These are phyloP conservation scores for Haplographium delicatum DNA, from an alignment of 495 filamentous ascomycete species.

Conservation along the genomic window DNA sequence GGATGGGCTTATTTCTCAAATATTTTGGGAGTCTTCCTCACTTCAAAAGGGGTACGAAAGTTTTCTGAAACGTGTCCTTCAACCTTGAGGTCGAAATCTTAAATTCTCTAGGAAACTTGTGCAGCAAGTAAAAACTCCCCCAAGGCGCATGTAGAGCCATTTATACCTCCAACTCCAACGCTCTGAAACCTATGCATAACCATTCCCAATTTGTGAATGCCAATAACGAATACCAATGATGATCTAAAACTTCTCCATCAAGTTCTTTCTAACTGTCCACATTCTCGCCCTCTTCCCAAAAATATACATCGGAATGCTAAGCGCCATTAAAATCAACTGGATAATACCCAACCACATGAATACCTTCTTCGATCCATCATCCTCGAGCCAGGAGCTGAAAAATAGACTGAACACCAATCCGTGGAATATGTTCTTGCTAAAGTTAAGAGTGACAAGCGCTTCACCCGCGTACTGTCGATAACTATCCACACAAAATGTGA, in stretches of 20 bases:
- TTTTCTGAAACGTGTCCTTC: no score
- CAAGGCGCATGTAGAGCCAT: no score
- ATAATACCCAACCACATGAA: constrained; percentile 84
- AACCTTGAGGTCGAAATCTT: no score
- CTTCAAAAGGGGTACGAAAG: no score
- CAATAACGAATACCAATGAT: background rate
- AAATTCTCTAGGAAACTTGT: no score
- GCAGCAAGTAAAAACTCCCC: no score
- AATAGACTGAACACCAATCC: constrained; percentile 88
- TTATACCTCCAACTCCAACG: background rate
- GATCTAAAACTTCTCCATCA: constrained; percentile 82
- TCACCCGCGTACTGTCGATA: constrained; percentile 94
- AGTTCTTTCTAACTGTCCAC: constrained; percentile 86
- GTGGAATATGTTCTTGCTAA: constrained; percentile 90
- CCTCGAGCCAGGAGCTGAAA: constrained; percentile 77
- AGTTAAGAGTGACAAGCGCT: constrained; percentile 90
- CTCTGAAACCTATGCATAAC: no score
- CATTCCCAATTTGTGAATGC: no score
- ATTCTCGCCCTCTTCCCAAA: constrained; percentile 91
- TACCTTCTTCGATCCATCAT: constrained; percentile 68
- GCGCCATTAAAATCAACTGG: constrained; percentile 68
- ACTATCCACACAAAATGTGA: constrained; percentile 91
- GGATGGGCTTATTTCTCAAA: no score
- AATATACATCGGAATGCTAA: constrained; percentile 91
- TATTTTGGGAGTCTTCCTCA: no score